Base-by-base conservation (phyloP, 2,329 filamentous ascomycete genomes). In the Hymenoscyphus scutula region DNA sequence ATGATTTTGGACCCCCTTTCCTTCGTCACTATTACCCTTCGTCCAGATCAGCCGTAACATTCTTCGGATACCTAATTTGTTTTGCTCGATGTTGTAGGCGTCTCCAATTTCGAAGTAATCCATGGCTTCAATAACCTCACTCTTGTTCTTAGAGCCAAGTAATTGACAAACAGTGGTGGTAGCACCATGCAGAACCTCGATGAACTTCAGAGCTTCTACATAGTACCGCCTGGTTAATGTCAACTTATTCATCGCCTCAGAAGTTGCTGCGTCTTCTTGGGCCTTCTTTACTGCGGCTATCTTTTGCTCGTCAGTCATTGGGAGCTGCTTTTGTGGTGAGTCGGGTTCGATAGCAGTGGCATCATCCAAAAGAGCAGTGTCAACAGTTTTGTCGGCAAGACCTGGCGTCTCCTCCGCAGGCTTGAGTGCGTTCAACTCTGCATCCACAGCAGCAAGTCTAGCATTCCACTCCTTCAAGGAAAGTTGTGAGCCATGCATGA, bases 21-120 rank as follows among this genome's bases (percentile, higher is more conserved):
- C 95, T 81, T 99, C 96, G 72, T 99, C 95, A 71, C 92, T 98
- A 77, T 98, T 99, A 70, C 95, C 94, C 78, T 99, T 99, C 67
- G 95, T 99, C 95, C 95, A 99, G 75, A 99, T 99, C 23, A 99
- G 82, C 59, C 94, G 89, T 66, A 99, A 82, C 95, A 99, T 99
- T 62, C 92, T 89, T 63, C 94, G 86, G 72, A 99, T 98, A 62
- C 96, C 95, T 45, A 89, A 79, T 75, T 96, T 93, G 73, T 96
- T 92, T 69, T 95, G 91, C 75, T 97, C 91, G 63, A 99, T 89
- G 75, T 96, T 95, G 82, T 98, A 98, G 5, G 93, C 94, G 75
- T 99, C 93, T 53, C 95, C 89, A 53, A 97, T 87, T 69, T 96
- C 92, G 69, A 99, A 96, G 77, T 96, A 99, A 74, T 99, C 95